Evolutionary conservation across 1,284 basidiomycete species (phyloP), one percentile per base, ranked within the genome.

Genomic region (Athelia sp.): DNA sequence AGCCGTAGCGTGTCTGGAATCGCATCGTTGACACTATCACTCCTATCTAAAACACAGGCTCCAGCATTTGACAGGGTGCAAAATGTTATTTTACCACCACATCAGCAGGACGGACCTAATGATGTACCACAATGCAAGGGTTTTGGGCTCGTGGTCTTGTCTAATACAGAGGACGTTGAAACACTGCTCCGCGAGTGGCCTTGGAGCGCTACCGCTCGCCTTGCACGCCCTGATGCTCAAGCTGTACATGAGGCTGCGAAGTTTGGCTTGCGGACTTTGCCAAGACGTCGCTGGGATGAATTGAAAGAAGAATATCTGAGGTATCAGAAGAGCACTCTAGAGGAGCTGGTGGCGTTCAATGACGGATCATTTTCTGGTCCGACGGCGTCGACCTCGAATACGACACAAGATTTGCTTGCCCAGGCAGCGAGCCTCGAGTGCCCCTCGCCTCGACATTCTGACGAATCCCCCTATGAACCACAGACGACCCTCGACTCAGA

Each of bases 81-180:
- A 59, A 56, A 62, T 26, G 67, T 90, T 34, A 55, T 64, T 4
- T 69, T 87, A 21, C 82, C 80, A 8, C 68, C 74, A 0, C 84
- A 87, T 58, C 75, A 81, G 58, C 74, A 78, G 44, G 85, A 87
- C 59, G 69, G 71, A 49, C 72, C 75, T 1, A 73, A 66, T 2
- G 71, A 75, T 23, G 50, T 63, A 4, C 78, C 81, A 0, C 75
- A 75, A 52, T 84, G 76, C 62, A 90, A 84, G 69, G 84, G 84
- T 0, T 90, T 89, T 53, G 84, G 85, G 0, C 75, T 90, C 18
- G 68, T 90, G 44, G 78, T 77, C 0, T 67, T 90, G 35, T 62
- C 70, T 0, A 54, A 60, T 3, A 24, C 59, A 2, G 62, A 67
- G 1, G 71, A 79, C 34, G 71, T 67, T 3, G 63, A 75, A 8